Base-by-base conservation (phyloP, 805 yeast species). In the Schizosaccharomyces osmophilus region DNA sequence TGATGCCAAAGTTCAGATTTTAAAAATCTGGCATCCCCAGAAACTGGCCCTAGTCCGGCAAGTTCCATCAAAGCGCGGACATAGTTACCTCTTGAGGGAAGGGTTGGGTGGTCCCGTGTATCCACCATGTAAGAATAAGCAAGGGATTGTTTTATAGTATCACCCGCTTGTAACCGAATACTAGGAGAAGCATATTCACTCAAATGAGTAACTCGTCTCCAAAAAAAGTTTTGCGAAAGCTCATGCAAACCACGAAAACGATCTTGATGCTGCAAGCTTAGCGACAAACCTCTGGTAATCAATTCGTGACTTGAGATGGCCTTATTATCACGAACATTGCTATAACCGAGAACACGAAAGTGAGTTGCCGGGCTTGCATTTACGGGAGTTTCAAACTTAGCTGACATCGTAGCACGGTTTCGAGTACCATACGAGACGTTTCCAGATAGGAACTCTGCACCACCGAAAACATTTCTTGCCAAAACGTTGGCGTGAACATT, bases 401-500 rank as follows among this genome's bases (percentile, higher is more conserved):
- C 17, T 15, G 43, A 41, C 26, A 42, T 22, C 4, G 54, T 26
- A n/a, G 26, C 26, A 61, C 82, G 74, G 5, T 84, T 81, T 24
- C 85, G 85, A 31, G 78, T 72, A 5, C 82, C 81, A 62, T 79
- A 76, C 63, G 82, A 82, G 17, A 82, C 63, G 31, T 66, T 60
- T n/a, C 55, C 61, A 17, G 78, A 73, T 17, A 84, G 66, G 5
- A 73, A 72, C 68, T 84, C 89, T 17, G 85, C 87, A n/a, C 83
- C 83, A 4, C 85, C 87, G 65, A 83, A 77, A 8, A 79, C 72
- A 67, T 83, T 83, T 55, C 77, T 70, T 63, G 76, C 74, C 70
- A 82, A 88, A 62, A 89, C 80, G 41, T 86, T 83, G 59, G 87
- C 77, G 68, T 89, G 88, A 0, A 97, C 97, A 68, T 86, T 93